phyloP scores from a whole-genome alignment of 2,329 filamentous ascomycete genomes.

The Fusarium pseudograminearum region DNA sequence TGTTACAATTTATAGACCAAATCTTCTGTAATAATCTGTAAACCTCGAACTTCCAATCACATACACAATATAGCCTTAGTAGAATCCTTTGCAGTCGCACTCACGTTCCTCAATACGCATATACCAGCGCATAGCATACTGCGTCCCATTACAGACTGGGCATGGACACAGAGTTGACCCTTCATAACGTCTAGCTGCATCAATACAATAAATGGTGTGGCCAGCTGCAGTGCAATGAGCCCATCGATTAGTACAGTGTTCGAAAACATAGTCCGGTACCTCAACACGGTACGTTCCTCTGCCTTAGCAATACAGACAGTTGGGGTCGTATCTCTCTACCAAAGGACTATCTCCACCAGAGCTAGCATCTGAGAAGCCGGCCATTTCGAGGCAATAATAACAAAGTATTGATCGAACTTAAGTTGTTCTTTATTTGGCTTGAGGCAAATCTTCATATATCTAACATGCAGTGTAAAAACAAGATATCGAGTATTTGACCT shows the following conservation, averaged over 20 bases:
- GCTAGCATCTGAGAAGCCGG: not conserved
- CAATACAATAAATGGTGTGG: not conserved
- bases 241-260: not conserved
- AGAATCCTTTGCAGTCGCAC: not conserved
- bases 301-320: not conserved
- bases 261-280: not conserved
- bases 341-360: not conserved
- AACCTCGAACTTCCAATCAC: no score
- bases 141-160: rapidly evolving
- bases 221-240: not conserved
- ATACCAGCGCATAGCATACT: rapidly evolving
- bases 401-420: not conserved
- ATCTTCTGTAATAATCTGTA: no score
- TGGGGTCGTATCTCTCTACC: not conserved
- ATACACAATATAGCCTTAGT: not conserved
- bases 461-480: no score
- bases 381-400: not conserved
- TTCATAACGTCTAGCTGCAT: rapidly evolving
- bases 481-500: not conserved
- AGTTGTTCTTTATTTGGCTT: not conserved
- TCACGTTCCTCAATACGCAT: not conserved
- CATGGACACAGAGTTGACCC: not conserved
- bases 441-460: no score
- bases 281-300: not conserved
- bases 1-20: not conserved